Evolutionary conservation across 1,139 yeast genomes (phyloP), one percentile per base, ranked within the genome.

Genomic region (Lizanozyma gosingica): DNA sequence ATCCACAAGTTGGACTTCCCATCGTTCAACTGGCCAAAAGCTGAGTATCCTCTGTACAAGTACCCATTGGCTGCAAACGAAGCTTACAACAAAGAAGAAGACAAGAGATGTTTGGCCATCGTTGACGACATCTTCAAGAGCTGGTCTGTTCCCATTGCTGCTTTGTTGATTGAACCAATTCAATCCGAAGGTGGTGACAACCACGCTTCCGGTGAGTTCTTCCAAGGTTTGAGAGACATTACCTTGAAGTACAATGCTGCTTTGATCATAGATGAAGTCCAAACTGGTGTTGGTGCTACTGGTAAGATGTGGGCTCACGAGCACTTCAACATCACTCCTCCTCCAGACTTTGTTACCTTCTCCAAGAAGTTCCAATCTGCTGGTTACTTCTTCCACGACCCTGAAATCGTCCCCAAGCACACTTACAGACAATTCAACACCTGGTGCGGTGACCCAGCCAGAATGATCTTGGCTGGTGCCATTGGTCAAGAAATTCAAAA

Each of bases 381-480:
- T 8, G 90, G 90, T 37, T 82, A 80, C 63, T 82, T 75, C 66
- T 82, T 78, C 72, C 74, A 71, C 48, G 78, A 81, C 59, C 77
- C 76, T 32, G 67, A 70, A 40, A 73, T 80, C 50, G 71, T 76
- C 52, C 85, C 85, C 46, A 73, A 71, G 49, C 68, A 67, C 49
- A 76, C 88, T 9, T 81, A 76, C 63, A 75, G 88, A 64, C 88
- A 81, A 59, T 82, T 82, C 67, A 82, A 82, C 72, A 82, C 90
- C 46, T 82, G 90, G 90, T 81, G 87, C 63, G 90, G 88, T 53
- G 88, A 82, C 56, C 86, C 88, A 55, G 77, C 83, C 33, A 76
- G 76, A 61, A 78, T 80, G 60, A 63, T 78, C 41, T 62, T 79
- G 47, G 83, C 85, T 36, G 77, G 76, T 51, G 70, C 83, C 43